These are phyloP conservation scores for Ogataea allantospora DNA, from an alignment of 805 yeast genomes.

Conservation along the genomic window DNA sequence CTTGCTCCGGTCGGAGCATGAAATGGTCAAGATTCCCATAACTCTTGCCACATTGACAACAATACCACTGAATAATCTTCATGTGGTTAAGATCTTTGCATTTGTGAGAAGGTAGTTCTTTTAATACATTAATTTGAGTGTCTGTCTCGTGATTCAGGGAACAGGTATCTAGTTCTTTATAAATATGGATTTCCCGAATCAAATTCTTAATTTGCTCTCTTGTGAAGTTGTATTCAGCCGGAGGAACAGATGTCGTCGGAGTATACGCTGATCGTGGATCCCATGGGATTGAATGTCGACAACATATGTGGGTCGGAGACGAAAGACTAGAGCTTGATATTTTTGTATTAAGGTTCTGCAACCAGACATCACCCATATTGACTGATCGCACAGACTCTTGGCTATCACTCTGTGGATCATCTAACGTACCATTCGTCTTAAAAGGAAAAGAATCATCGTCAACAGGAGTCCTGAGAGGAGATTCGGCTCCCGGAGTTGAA, in stretches of 20 bases:
- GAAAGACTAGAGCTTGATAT: slow-evolving; percentile 2
- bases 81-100: slow-evolving; percentile 16
- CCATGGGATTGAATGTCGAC: neutral
- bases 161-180: neutral
- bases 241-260: slow-evolving; percentile 12
- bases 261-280: slow-evolving; percentile 2
- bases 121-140: slow-evolving; percentile 15
- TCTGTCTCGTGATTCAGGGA: neutral
- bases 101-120: slow-evolving; percentile 4
- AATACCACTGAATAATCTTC: slow-evolving; percentile 33
- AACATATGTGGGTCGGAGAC: slow-evolving; percentile 1
- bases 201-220: slow-evolving; percentile 16
- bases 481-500: slow-evolving; percentile 8
- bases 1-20: slow-evolving; percentile 3
- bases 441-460: neutral
- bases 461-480: slow-evolving; percentile 16
- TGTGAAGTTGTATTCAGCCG: slow-evolving; percentile 14
- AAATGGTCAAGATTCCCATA: slow-evolving; percentile 28
- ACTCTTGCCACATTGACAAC: slow-evolving; percentile 33
- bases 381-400: neutral
- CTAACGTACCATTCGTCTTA: neutral
- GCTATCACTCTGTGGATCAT: neutral
- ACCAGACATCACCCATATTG: slow-evolving; percentile 3
- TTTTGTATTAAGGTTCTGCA: neutral
- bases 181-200: neutral